Evolutionary conservation across 1,139 yeast genomes (phyloP), one percentile per base, ranked within the genome.

Genomic region (Yamadazyma pseudoaaseri): DNA sequence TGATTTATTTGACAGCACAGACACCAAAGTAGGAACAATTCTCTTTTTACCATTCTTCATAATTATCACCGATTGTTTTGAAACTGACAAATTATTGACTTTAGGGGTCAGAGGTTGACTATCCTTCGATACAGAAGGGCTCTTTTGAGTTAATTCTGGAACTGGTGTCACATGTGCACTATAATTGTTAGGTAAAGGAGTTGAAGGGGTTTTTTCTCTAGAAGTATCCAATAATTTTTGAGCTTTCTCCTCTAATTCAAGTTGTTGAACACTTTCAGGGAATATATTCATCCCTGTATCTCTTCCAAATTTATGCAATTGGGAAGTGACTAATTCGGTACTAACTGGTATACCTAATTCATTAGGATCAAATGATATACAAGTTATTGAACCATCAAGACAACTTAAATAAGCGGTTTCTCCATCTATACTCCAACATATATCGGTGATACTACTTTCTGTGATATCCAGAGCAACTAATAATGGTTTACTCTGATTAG

Each of bases 181-280:
- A 6, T 6, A 6, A 7, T 14, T n/a, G 6, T 7, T 6, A 6
- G n/a, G 6, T 5, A 6, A 12, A 8, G 17, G 16, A 6, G 16
- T 12, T 6, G 7, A 5, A 6, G 8, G 5, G 15, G 36, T 4
- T 14, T 22, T 17, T 12, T 31, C 33, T 26, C 31, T 31, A 12
- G 38, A 36, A 7, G 31, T 31, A 14, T 34, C 34, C 20, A 33
- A 18, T 9, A 29, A 15, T 11, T 30, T 27, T 9, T 32, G 30
- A 8, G 85, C 78, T 40, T 68, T 69, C 20, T 81, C 85, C 49
- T 89, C 97, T 24, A 90, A 62, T 6, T 63, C 56, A 37, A 92
- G 66, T 56, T 90, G 97, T 35, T 79, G 84, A 1, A 83, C 75
- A 54, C 95, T 82, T 50, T 92, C 97, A 0, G 97, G 96, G 48